Base-by-base conservation (phyloP, 2,329 filamentous ascomycete species). In the Grosmannia huntii region DNA sequence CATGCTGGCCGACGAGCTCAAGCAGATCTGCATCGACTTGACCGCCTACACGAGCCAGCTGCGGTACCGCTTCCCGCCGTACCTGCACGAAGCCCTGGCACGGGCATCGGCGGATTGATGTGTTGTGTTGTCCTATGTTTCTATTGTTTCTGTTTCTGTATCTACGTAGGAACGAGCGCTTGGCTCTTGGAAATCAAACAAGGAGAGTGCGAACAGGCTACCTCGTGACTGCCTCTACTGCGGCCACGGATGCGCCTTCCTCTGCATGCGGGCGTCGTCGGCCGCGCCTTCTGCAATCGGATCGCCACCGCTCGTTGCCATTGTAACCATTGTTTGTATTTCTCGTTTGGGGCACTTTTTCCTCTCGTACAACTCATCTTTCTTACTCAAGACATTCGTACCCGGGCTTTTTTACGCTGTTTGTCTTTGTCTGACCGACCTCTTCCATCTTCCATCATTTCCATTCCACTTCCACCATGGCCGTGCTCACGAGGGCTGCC, bases 31-130 rank as follows among this genome's bases (percentile, higher is more conserved):
- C 46, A 84, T 90, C 70, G 92, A 97, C 71, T 73, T 96, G 66
- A 96, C 94, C 76, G 87, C 94, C 16, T 97, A 96, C 75, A 92
- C 90, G 19, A 92, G 90, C 59, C 84, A 96, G 78, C 83, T 97
- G 68, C 85, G 89, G 68, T 97, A 96, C 73, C 85, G 94, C 67
- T 81, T 97, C 73, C 89, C 90, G 55, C 87, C 89, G 44, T 82
- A 88, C 67, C 79, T 97, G 58, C 92, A 95, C 72, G 92, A 96
- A 76, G 88, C 87, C 62, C 75, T 97, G 67, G 91, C 90, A 54
- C 82, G 86, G 68, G 90, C 89, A 48, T 89, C 87, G 55, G 85
- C 86, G 51, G 87, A 90, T 66, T 81, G 69, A 66, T 19, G 19
- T 44, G n/a, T 5, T 23, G 0, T 21, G n/a, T 53, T 9, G 21